Percentiles rank a stretch among this genome's conserved stretches.
Evolutionary conservation across 495 filamentous ascomycete genomes (phyloP).

Genomic region (Aspergillus steynii): DNA sequence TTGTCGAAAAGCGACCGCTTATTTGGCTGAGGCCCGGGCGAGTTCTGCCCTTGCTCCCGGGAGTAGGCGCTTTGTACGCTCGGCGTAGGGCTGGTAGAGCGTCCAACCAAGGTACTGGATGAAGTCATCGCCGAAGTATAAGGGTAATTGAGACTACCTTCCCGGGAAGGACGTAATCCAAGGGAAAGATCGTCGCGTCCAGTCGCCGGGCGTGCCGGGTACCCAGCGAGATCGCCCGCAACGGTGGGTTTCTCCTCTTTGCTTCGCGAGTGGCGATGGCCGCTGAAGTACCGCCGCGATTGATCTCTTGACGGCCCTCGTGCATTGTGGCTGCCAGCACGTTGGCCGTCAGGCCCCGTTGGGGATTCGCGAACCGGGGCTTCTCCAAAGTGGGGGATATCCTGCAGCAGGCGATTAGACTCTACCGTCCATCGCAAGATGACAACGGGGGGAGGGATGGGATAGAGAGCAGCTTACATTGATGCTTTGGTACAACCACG

Average conservation of each 20-base stretch:
- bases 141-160: constrained; percentile 40
- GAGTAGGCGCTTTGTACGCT: constrained; percentile 60
- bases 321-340: constrained; percentile 46
- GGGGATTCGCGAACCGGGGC: constrained; percentile 76
- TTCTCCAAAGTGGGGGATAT: constrained; percentile 79
- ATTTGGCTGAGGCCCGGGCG: constrained; percentile 54
- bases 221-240: constrained; percentile 46
- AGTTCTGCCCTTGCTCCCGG: constrained; percentile 55
- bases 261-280: constrained; percentile 67
- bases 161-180: constrained; percentile 51
- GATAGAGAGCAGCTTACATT: constrained; percentile 52
- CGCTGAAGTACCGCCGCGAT: constrained; percentile 64
- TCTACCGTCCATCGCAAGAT: neutral
- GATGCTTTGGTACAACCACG: constrained; percentile 90
- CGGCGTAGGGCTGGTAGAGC: constrained; percentile 74
- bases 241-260: constrained; percentile 68
- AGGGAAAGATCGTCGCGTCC: constrained; percentile 69
- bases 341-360: constrained; percentile 67
- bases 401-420: constrained; percentile 40
- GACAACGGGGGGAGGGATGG: too few relatives aligned
- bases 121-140: constrained; percentile 45
- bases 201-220: constrained; percentile 56
- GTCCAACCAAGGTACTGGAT: constrained; percentile 46
- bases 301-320: constrained; percentile 47
- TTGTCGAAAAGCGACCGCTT: constrained; percentile 70